Evolutionary conservation across 306 rosid genomes (phyloP).

Genomic region (Biancaea sappan): DNA sequence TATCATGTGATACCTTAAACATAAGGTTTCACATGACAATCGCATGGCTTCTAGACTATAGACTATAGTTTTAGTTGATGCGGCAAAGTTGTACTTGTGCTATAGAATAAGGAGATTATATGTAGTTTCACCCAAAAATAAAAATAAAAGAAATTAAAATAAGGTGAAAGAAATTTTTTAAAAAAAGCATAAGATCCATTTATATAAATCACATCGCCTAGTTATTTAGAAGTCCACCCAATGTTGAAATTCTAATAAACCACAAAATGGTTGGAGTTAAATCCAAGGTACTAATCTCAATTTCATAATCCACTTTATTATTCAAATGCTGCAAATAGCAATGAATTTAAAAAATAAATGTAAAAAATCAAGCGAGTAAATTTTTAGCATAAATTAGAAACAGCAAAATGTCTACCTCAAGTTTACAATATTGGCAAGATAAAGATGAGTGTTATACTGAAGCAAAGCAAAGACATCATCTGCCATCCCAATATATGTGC

Average conservation of each 20-base stretch:
- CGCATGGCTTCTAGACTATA: too few species aligned
- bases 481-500: conserved; percentile 93
- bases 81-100: too few species aligned
- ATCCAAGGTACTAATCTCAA: conserved; percentile 1
- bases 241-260: too few species aligned
- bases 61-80: too few species aligned
- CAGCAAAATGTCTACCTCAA: conserved; percentile 63
- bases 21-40: too few species aligned
- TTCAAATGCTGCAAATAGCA: background rate
- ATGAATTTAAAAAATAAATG: background rate
- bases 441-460: conserved; percentile 90
- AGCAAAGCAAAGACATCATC: conserved; percentile 87
- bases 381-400: conserved; percentile 27
- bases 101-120: too few species aligned
- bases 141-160: background rate
- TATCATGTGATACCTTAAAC: too few species aligned
- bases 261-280: background rate
- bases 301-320: background rate
- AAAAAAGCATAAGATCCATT: background rate
- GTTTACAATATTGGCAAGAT: conserved; percentile 84
- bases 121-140: too few species aligned
- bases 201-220: background rate
- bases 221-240: too few species aligned
- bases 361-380: background rate
- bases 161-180: too few species aligned